Evolutionary conservation across 345 rosid species (phyloP), one percentile per base, ranked within the genome.

Genomic region (Trapa bicornis): DNA sequence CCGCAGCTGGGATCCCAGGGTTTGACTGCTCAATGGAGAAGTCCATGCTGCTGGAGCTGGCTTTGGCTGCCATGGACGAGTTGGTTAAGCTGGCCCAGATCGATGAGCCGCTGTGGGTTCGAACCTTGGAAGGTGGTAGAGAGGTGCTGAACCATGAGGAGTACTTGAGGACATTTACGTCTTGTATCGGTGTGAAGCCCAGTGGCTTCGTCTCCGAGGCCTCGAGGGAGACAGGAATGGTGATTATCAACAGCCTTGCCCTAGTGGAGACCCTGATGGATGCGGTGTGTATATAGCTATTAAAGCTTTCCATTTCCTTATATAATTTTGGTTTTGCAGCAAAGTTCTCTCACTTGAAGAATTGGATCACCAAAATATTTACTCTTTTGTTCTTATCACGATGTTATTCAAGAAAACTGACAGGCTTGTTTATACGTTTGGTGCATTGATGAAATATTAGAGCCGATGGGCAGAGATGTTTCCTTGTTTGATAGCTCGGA

Each of bases 391-490:
- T 41, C 48, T 45, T 7, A 45, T 45, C 2, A 29, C 29, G 11
- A 22, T 54, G 60, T 35, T 2, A 22, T 54, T 54, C 35, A 29
- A 54, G 60, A 54, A 22, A n/a, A 54, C 35, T 54, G 60, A 54
- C 35, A n/a, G 2, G 35, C 6, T 35, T n/a, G 1, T 29, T 54
- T 6, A 22, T 41, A 41, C 7, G 43, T 41, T 41, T 41, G 43
- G 7, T 41, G 43, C 29, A 22, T 22, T 41, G 7, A 41, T 15
- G 6, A 8, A 7, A 45, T 42, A 10, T 2, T 68, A 91, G 99
- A 87, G 80, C 67, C 97, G 96, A 38, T 95, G 96, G 97, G 89
- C 96, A 22, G 99, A 95, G 73, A 89, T 95, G 97, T 95, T 95
- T 80, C 99, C 96, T 1, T 81, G 88, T 64, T 67, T 91, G 86